Conservation (phyloP, 2,329 filamentous ascomycete genomes). For the Chaetomium globosum region DNA sequence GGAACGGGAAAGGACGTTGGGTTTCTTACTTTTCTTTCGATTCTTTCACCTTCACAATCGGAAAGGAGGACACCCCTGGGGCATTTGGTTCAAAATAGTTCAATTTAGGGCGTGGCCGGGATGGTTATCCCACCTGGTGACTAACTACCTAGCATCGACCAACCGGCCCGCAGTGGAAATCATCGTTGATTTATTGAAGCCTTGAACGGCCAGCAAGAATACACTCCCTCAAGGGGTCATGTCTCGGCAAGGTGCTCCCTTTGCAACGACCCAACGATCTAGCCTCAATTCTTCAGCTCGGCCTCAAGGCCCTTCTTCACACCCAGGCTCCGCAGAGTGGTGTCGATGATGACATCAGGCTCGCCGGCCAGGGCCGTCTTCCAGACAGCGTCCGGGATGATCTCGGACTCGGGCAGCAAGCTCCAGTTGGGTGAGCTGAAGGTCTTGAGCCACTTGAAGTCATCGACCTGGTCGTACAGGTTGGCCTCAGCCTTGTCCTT, state of each 20-base stretch:
- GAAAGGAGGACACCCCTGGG: too few relatives aligned
- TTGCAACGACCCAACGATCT: neutral
- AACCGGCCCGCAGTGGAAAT: neutral
- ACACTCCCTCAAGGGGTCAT: neutral
- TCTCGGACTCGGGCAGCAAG: slow-evolving; percentile 62
- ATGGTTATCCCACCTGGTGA: neutral
- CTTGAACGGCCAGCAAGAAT: neutral
- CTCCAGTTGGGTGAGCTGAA: slow-evolving; percentile 89
- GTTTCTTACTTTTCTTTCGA: neutral
- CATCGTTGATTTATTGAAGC: neutral
- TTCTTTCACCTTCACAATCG: neutral
- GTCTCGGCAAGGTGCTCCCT: neutral
- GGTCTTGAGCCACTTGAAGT: slow-evolving; percentile 95
- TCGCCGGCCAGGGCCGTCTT: slow-evolving; percentile 66
- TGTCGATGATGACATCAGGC: slow-evolving; percentile 62
- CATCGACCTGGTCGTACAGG: slow-evolving; percentile 87
- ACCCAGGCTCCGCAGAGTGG: slow-evolving; percentile 62
- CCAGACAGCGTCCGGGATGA: slow-evolving; percentile 68
- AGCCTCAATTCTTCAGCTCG: neutral
- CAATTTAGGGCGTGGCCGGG: neutral
- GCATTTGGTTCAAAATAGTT: neutral
- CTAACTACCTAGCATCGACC: neutral
- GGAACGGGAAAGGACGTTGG: neutral
- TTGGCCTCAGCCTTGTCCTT: slow-evolving; percentile 53
- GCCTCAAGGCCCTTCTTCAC: slow-evolving; percentile 14